Evolutionary conservation across 1,284 basidiomycete genomes (phyloP).

Genomic region (Puccinia triticina): DNA sequence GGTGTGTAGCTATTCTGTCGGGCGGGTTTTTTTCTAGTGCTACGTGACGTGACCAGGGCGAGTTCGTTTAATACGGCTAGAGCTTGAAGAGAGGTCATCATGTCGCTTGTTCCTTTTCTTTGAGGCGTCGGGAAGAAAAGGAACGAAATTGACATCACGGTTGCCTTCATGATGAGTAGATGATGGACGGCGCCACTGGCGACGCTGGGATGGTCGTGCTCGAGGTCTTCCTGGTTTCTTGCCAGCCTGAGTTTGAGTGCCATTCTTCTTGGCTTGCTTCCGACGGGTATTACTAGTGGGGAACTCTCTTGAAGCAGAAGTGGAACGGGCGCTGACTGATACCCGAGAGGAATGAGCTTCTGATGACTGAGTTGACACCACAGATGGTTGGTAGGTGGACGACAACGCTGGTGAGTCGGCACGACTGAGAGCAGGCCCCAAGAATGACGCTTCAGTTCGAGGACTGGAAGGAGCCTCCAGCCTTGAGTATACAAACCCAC

Average conservation of each 20-base stretch:
- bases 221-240: background rate
- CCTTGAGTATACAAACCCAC: conserved; percentile 10
- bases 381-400: background rate
- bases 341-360: background rate
- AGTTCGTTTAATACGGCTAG: background rate
- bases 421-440: background rate
- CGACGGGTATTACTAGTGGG: background rate
- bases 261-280: background rate
- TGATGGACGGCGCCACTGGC: background rate
- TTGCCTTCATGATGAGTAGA: background rate
- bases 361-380: background rate
- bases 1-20: background rate
- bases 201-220: background rate
- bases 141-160: background rate
- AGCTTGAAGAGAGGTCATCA: background rate
- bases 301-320: background rate
- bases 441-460: background rate
- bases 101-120: background rate
- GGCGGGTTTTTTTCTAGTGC: background rate
- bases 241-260: background rate
- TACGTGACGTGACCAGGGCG: background rate
- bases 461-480: background rate
- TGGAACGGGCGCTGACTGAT: background rate
- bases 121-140: background rate
- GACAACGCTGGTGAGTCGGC: background rate